phyloP scores from a whole-genome alignment of 352 stramenopile genomes.

The Phytophthora lateralis region DNA sequence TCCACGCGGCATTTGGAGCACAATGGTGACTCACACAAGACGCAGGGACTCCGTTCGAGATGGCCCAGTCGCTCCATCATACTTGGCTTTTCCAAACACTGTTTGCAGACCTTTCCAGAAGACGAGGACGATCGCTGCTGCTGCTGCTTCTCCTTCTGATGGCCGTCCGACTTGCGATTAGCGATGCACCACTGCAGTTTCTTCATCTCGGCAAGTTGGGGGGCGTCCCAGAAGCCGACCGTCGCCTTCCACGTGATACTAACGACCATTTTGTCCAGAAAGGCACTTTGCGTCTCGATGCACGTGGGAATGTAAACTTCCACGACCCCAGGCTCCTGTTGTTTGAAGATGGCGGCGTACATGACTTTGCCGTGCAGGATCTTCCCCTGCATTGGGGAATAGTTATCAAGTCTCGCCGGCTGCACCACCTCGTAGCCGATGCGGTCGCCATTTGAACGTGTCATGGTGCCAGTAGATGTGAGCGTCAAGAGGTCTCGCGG shows the following conservation, averaged over 20 bases:
- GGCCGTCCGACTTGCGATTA: slow-evolving; percentile 6
- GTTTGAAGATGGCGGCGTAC: slow-evolving; percentile 34
- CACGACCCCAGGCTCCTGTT: slow-evolving; percentile 22
- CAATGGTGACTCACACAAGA: slow-evolving; percentile 10
- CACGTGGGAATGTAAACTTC: slow-evolving; percentile 30
- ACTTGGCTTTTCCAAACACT: slow-evolving; percentile 11
- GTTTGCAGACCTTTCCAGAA: slow-evolving; percentile 9
- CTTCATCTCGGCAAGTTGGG: slow-evolving; percentile 26
- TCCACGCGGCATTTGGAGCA: slow-evolving; percentile 26
- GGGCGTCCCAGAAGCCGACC: slow-evolving; percentile 20
- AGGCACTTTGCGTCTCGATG: slow-evolving; percentile 13
- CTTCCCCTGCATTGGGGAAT: slow-evolving; percentile 18
- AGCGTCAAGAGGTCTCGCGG: slow-evolving; percentile 42
- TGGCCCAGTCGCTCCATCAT: slow-evolving; percentile 9
- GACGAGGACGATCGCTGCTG: slow-evolving; percentile 6
- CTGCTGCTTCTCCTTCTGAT: slow-evolving; percentile 4
- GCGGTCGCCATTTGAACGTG: slow-evolving; percentile 33
- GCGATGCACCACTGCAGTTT: slow-evolving; percentile 30
- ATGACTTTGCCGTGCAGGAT: slow-evolving; percentile 19
- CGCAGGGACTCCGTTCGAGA: slow-evolving; percentile 13
- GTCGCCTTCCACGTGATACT: slow-evolving; percentile 19
- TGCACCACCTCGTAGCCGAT: slow-evolving; percentile 57
- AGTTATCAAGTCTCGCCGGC: slow-evolving; percentile 36
- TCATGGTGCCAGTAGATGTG: slow-evolving; percentile 37
- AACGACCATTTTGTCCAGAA: slow-evolving; percentile 22